Conservation (phyloP, 352 stramenopile genomes). For the Phytopythium sindhum region DNA sequence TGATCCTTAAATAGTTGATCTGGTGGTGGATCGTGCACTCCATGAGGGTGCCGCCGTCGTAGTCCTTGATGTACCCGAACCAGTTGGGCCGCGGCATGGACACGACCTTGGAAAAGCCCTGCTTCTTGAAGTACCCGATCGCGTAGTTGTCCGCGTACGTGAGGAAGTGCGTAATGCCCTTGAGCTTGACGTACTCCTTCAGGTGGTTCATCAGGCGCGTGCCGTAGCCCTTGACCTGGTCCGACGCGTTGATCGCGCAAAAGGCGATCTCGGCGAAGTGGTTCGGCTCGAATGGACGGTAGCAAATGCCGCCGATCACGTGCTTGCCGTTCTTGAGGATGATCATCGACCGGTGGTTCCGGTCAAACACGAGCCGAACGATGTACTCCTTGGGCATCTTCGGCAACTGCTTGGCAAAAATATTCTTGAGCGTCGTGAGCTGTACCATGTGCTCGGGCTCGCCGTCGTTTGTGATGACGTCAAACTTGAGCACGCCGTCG, state of each 20-base stretch:
- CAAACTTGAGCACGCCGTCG: conserved; percentile 72
- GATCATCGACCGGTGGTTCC: conserved; percentile 91
- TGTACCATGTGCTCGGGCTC: conserved; percentile 84
- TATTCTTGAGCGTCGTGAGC: conserved; percentile 96
- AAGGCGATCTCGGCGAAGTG: conserved; percentile 99
- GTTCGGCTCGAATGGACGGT: conserved; percentile 92
- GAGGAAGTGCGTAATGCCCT: conserved; percentile 94
- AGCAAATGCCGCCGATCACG: conserved; percentile 98
- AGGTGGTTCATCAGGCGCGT: conserved; percentile 99
- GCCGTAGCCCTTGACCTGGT: conserved; percentile 97
- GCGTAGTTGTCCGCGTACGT: conserved; percentile 99
- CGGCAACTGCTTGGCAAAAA: conserved; percentile 96
- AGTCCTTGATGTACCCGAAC: conserved; percentile 99
- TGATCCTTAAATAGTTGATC: conserved; percentile 96
- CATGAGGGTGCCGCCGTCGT: conserved; percentile 99
- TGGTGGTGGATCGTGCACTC: conserved; percentile 98
- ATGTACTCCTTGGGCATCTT: conserved; percentile 99
- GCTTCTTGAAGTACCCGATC: conserved; percentile 99
- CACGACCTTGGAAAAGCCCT: conserved; percentile 89
- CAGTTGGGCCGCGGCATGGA: conserved; percentile 88
- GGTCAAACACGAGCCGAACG: conserved; percentile 97
- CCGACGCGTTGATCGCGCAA: conserved; percentile 95
- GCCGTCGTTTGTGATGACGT: conserved; percentile 91
- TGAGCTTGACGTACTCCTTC: conserved; percentile 95
- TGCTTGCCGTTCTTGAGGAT: conserved; percentile 89